Evolutionary conservation across 139 green algal genomes (phyloP).

Genomic region (Asterochloris erici): DNA sequence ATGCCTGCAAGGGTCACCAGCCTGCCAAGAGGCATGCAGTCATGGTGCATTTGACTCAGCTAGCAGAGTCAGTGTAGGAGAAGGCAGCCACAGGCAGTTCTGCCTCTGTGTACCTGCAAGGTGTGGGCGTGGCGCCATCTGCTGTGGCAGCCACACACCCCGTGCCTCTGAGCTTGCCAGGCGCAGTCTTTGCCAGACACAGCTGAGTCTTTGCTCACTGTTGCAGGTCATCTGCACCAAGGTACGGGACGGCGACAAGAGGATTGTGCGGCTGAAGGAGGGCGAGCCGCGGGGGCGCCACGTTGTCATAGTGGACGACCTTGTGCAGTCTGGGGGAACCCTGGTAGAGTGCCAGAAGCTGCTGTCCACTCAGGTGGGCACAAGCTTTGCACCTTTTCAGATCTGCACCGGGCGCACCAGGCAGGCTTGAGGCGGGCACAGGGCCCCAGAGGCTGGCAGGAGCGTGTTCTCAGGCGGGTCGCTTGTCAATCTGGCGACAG

Average conservation of each 20-base stretch:
- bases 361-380: constrained; percentile 41
- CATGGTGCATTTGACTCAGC: no score
- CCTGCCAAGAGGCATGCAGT: no score
- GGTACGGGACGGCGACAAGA: constrained; percentile 91
- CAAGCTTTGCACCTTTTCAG: not conserved
- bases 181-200: not conserved
- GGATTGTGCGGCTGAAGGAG: constrained; percentile 95
- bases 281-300: constrained; percentile 81
- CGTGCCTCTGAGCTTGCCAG: not conserved
- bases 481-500: no score
- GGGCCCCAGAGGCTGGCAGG: no score
- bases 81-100: no score
- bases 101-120: no score
- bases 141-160: not conserved
- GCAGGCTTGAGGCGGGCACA: no score
- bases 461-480: no score
- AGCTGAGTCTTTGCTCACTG: not conserved
- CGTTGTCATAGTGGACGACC: constrained; percentile 98
- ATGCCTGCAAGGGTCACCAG: no score
- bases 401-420: not conserved
- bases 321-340: constrained; percentile 95
- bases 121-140: not conserved
- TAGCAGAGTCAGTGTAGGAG: no score
- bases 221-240: constrained; percentile 97
- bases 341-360: constrained; percentile 94